Conservation (phyloP, 2,329 filamentous ascomycete species). For the Stachybotrys chlorohalonatus region DNA sequence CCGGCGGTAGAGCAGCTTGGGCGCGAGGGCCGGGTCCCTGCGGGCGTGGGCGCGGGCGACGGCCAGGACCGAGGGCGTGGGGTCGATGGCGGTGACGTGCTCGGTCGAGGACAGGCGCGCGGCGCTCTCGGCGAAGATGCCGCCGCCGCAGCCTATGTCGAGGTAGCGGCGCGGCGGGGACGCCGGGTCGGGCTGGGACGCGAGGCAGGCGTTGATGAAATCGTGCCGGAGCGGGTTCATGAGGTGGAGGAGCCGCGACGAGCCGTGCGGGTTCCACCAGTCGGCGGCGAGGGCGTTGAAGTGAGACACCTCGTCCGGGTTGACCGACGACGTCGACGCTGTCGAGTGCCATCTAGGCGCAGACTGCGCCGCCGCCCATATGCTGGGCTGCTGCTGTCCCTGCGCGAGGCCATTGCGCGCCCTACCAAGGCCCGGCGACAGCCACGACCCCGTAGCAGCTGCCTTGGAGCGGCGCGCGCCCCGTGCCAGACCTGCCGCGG, state of each 20-base stretch:
- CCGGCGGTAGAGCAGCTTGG: conserved; percentile 64
- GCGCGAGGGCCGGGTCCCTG: conserved; percentile 58
- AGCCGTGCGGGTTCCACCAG: conserved; percentile 96
- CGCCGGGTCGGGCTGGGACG: conserved; percentile 35
- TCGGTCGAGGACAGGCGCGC: conserved; percentile 56
- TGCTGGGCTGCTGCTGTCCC: background rate
- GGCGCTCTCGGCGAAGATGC: conserved; percentile 88
- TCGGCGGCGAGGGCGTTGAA: conserved; percentile 87
- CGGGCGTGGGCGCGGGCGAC: conserved; percentile 70
- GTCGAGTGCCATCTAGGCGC: conserved; percentile 2
- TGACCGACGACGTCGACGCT: conserved; percentile 59
- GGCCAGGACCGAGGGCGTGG: conserved; percentile 61
- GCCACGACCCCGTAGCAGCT: no score
- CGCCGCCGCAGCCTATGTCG: conserved; percentile 91
- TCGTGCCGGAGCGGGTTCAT: conserved; percentile 97
- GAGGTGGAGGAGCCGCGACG: conserved; percentile 84
- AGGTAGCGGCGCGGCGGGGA: conserved; percentile 55
- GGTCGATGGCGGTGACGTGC: conserved; percentile 69
- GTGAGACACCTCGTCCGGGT: conserved; percentile 81
- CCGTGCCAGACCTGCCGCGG: no score
- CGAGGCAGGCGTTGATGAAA: conserved; percentile 70
- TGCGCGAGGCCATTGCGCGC: background rate
- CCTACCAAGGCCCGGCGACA: background rate
- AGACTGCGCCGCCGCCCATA: background rate
- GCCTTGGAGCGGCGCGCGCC: no score